These are phyloP conservation scores for Talaromyces sp. DNA, from an alignment of 2,329 filamentous ascomycete genomes.

Conservation along the genomic window DNA sequence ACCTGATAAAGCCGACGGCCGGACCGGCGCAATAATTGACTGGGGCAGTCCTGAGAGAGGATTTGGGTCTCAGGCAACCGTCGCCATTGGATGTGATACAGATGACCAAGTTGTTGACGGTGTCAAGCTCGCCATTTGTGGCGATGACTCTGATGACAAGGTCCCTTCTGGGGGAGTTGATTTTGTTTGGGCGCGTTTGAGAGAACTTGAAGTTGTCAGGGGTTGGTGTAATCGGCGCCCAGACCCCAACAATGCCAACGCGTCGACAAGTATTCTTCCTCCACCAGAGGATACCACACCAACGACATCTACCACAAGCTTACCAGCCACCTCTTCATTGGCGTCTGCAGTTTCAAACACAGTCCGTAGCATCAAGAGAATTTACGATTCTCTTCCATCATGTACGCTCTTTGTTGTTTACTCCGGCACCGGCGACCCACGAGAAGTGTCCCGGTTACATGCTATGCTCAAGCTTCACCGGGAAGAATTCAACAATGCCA, in stretches of 20 bases:
- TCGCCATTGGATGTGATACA: conserved; percentile 50
- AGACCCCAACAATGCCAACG: conserved; percentile 40
- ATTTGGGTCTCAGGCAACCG: conserved; percentile 51
- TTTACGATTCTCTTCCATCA: conserved; percentile 52
- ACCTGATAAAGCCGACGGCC: conserved; percentile 32
- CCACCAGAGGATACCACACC: conserved; percentile 20
- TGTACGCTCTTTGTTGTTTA: conserved; percentile 59
- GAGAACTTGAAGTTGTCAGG: conserved; percentile 54
- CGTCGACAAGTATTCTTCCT: conserved; percentile 23
- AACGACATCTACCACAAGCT: neutral
- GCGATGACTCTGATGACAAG: conserved; percentile 35
- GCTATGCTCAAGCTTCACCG: conserved; percentile 50
- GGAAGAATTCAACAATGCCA: conserved; percentile 50
- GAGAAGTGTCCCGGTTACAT: conserved; percentile 51
- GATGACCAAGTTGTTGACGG: conserved; percentile 55
- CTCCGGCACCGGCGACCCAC: conserved; percentile 58
- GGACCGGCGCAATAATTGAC: conserved; percentile 63
- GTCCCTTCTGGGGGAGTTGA: conserved; percentile 51
- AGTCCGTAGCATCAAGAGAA: conserved; percentile 43
- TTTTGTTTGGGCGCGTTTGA: conserved; percentile 58
- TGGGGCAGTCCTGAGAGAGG: conserved; percentile 73
- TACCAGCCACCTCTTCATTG: conserved; percentile 26
- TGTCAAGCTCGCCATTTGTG: conserved; percentile 44
- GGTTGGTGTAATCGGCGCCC: conserved; percentile 54
- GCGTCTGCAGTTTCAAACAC: conserved; percentile 45